Evolutionary conservation across 495 filamentous ascomycete genomes (phyloP), one percentile per base, ranked within the genome.

Genomic region (Xylaria telfairii): DNA sequence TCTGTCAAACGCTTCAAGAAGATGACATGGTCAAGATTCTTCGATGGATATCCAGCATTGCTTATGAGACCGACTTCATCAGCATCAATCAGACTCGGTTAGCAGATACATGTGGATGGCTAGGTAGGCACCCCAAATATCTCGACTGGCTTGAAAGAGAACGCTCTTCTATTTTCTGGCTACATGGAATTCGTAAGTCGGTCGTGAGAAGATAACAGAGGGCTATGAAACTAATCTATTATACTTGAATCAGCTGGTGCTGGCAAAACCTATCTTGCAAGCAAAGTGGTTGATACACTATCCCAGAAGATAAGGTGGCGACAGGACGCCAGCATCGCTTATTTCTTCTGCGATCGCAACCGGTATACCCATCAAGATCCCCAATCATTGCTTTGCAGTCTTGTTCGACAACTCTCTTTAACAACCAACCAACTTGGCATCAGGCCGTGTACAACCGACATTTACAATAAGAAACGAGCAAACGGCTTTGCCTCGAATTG

Each of bases 301-400:
- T 53, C 49, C 24, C 49, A 53, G 13, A 26, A 24, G 21, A 53
- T 53, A 21, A 53, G 49, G 21, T 53, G 49, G 49, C 49, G 49
- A 4, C 49, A 53, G 21, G 49, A 53, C 24, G 49, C 24, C 21
- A 53, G 13, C 5, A 53, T 53, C 24, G 49, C 49, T 53, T 53
- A 53, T 10, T 53, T 53, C 10, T 53, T 53, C 49, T 53, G 49
- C 21, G 49, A 53, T 53, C 49, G 49, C 49, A 53, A 53, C 26
- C 49, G 49, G 2, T 53, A 53, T 53, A 53, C 49, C 3, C 49
- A 53, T 53, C 49, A 53, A 53, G 49, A 53, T 15, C 21, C 49
- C 21, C 24, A 26, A 12, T 53, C 49, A 19, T 53, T 53, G 10
- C 21, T 53, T 26, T 53, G 21, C 24, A 53, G 49, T 53, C 49